These are phyloP conservation scores for Sphagnum magellanicum DNA, from an alignment of 228 moss, liverwort and hornwort species.

Conservation along the genomic window DNA sequence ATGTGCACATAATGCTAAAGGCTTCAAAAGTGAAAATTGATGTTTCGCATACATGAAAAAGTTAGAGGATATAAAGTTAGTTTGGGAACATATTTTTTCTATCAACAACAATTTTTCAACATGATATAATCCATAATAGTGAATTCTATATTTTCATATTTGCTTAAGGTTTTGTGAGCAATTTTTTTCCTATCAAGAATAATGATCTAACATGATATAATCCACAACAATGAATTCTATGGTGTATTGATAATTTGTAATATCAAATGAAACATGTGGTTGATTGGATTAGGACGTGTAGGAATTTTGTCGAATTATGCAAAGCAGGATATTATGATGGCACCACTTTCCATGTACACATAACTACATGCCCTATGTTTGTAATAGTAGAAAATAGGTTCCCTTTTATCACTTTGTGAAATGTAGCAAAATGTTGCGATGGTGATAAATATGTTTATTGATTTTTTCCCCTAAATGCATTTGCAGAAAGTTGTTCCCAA, in stretches of 20 bases:
- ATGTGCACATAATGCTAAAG: background rate
- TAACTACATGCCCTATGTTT: background rate
- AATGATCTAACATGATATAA: too few relatives aligned
- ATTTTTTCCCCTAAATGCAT: too few relatives aligned
- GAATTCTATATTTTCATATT: background rate
- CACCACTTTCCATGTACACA: conserved; percentile 73
- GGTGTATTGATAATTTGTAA: background rate
- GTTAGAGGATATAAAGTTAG: too few relatives aligned
- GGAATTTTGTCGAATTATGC: conserved; percentile 79
- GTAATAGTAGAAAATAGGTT: background rate
- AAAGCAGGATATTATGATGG: conserved; percentile 95
- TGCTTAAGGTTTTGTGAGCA: background rate
- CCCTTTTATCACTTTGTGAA: background rate
- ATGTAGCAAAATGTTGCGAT: conserved; percentile 10
- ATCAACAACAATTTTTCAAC: too few relatives aligned
- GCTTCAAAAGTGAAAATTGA: background rate
- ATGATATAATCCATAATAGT: background rate
- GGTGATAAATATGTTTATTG: too few relatives aligned
- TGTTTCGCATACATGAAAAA: too few relatives aligned
- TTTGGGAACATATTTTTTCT: too few relatives aligned
- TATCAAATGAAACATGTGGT: background rate
- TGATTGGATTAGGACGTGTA: conserved; percentile 48
- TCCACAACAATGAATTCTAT: too few relatives aligned
- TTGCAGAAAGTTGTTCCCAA: conserved; percentile 47
- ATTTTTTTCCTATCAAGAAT: background rate